phyloP scores from a whole-genome alignment of 2,329 filamentous ascomycete species.

The Colletotrichum acutatum region DNA sequence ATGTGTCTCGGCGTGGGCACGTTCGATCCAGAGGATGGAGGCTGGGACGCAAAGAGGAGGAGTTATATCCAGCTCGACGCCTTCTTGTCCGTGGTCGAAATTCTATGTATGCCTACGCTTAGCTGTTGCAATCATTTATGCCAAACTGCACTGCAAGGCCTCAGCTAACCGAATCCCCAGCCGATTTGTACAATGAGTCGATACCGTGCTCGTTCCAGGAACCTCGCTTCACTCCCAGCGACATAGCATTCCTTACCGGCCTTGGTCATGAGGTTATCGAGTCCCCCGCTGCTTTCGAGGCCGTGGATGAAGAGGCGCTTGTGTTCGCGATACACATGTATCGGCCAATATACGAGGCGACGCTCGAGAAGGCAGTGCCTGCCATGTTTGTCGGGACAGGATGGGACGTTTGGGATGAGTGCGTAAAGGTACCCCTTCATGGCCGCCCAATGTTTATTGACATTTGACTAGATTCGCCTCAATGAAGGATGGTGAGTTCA shows the following conservation, averaged over 20 bases:
- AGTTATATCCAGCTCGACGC: conserved; percentile 65
- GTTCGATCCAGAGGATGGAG: conserved; percentile 61
- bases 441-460: background rate
- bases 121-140: background rate
- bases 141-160: too few species aligned
- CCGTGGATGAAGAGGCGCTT: conserved; percentile 60
- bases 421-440: conserved; percentile 37
- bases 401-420: conserved; percentile 63
- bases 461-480: conserved; percentile 10
- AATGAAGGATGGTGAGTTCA: conserved; percentile 41
- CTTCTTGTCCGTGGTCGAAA: conserved; percentile 59
- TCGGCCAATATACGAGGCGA: conserved; percentile 60
- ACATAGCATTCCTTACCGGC: conserved; percentile 62
- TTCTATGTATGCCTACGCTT: conserved; percentile 54
- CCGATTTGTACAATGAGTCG: conserved; percentile 21
- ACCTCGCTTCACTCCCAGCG: conserved; percentile 59
- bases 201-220: conserved; percentile 66
- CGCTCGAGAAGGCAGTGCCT: conserved; percentile 59
- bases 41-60: conserved; percentile 56
- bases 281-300: conserved; percentile 62
- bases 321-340: conserved; percentile 74
- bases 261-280: conserved; percentile 65
- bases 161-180: conserved; percentile 7
- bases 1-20: conserved; percentile 67
- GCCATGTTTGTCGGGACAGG: conserved; percentile 68